phyloP scores from a whole-genome alignment of 352 stramenopile species.

The Globisporangium iwayamae region DNA sequence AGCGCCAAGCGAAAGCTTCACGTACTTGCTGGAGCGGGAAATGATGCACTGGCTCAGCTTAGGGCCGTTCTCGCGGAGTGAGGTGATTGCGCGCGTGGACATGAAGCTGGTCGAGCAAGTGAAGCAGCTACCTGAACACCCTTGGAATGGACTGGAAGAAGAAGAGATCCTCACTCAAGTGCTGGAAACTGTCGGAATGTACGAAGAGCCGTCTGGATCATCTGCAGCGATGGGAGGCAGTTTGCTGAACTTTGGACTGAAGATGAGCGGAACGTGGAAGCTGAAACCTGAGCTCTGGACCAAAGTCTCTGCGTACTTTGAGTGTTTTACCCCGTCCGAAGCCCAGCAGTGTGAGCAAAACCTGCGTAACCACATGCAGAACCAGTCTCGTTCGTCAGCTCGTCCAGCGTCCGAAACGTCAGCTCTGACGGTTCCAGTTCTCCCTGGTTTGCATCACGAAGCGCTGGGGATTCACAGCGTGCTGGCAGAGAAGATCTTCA shows the following conservation, averaged over 20 bases:
- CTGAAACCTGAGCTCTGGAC: slow-evolving; percentile 54
- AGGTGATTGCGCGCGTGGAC: slow-evolving; percentile 59
- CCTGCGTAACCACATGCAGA: slow-evolving; percentile 29
- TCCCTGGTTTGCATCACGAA: slow-evolving; percentile 18
- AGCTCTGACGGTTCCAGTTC: slow-evolving; percentile 26
- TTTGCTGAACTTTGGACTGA: slow-evolving; percentile 50
- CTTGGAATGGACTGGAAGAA: slow-evolving; percentile 61
- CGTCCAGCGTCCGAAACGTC: neutral
- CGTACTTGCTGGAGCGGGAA: slow-evolving; percentile 60
- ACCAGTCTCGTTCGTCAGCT: neutral
- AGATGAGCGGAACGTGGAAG: slow-evolving; percentile 68
- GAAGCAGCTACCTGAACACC: slow-evolving; percentile 48
- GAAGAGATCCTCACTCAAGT: slow-evolving; percentile 75
- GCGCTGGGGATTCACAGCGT: slow-evolving; percentile 28
- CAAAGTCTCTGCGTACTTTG: slow-evolving; percentile 60
- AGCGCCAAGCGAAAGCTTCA: slow-evolving; percentile 26
- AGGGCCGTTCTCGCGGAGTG: slow-evolving; percentile 63
- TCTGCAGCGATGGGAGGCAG: slow-evolving; percentile 7
- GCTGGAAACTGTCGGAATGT: slow-evolving; percentile 55
- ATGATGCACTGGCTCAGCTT: slow-evolving; percentile 77
- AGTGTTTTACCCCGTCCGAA: slow-evolving; percentile 74
- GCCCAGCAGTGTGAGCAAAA: slow-evolving; percentile 76
- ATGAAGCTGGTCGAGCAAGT: slow-evolving; percentile 75
- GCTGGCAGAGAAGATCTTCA: slow-evolving; percentile 42
- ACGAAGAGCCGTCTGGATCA: slow-evolving; percentile 37